Evolutionary conservation across 768 basidiomycete genomes (phyloP).

Genomic region (Hygrophorus pudorinus): DNA sequence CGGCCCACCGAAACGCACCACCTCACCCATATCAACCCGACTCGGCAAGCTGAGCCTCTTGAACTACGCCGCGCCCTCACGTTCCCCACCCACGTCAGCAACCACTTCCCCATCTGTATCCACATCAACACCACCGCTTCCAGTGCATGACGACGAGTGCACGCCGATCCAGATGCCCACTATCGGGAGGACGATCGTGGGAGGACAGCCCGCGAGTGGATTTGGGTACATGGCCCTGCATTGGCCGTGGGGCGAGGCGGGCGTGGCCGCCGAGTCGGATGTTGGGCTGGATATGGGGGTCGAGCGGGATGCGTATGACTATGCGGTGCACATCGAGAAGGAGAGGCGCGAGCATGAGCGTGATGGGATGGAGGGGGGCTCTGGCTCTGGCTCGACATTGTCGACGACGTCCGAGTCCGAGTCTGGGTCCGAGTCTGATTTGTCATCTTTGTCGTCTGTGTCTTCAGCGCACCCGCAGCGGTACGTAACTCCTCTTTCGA

Average conservation of each 20-base stretch:
- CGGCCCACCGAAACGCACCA: constrained; percentile 6
- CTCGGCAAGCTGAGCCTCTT: constrained; percentile 31
- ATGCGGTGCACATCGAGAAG: not conserved
- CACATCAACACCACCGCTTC: no score
- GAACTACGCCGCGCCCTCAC: constrained; percentile 40
- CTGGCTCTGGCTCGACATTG: not conserved
- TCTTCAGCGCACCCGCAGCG: no score
- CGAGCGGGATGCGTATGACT: not conserved
- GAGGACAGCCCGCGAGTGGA: not conserved
- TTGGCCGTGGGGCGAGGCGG: constrained; percentile 7
- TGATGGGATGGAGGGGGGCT: not conserved
- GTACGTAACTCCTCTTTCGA: no score
- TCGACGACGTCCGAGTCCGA: not conserved
- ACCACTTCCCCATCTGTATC: no score
- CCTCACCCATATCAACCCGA: constrained; percentile 6
- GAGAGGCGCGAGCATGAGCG: not conserved
- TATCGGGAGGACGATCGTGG: constrained; percentile 1
- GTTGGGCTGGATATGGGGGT: not conserved
- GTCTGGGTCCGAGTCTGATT: no score
- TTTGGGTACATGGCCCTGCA: constrained; percentile 2
- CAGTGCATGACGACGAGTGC: no score
- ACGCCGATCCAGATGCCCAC: no score
- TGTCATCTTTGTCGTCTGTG: no score
- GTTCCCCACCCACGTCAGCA: not conserved
- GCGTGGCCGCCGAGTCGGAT: constrained; percentile 1